Evolutionary conservation across 192 early-diverging fungal species (phyloP), one percentile per base, ranked within the genome.

Genomic region (Phlyctochytrium planicorne): DNA sequence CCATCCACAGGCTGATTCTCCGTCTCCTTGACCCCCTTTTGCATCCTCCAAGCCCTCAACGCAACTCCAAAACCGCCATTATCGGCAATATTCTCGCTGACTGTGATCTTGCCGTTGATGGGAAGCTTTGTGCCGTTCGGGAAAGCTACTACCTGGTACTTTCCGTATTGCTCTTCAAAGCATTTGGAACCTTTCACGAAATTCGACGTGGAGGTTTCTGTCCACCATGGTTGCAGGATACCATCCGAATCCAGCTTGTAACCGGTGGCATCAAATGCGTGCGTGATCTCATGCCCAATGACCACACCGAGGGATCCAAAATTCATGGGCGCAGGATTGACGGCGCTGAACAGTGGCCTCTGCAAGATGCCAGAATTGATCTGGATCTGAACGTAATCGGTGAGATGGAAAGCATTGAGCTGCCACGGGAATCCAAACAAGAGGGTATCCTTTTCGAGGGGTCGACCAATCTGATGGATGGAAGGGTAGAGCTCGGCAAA

Each of bases 241-340:
- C 91, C 91, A 6, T 75, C 69, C 0, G 63, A 76, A 74, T 91
- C 82, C 55, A 76, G 85, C 55, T 77, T 60, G 37, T 80, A 72
- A 17, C 90, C 90, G 1, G 60, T 73, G 30, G 78, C 72, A 66
- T 91, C 90, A 72, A 91, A 91, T 3, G 80, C 90, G 60, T 91
- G 90, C 68, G 80, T 85, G n/a, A 91, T 72, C 67, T 92, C 91
- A 68, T 92, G 91, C 1, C 91, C 90, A 36, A 90, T 83, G 27
- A 92, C 80, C 47, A 82, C 74, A 20, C 91, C 91, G 30, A 89
- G 79, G 3, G 76, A 77, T 20, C 89, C 90, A 75, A 85, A 92
- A 62, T 90, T 90, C 60, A 92, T 32, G 40, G 80, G 79, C 57
- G 73, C 75, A 14, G 88, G 86, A 56, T 80, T 83, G 3, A 69